A percentile compares a stretch with the other conserved stretches of the same genome.
Evolutionary conservation across 2,329 filamentous ascomycete species (phyloP).

Genomic region (Pseudogymnoascus sp.): DNA sequence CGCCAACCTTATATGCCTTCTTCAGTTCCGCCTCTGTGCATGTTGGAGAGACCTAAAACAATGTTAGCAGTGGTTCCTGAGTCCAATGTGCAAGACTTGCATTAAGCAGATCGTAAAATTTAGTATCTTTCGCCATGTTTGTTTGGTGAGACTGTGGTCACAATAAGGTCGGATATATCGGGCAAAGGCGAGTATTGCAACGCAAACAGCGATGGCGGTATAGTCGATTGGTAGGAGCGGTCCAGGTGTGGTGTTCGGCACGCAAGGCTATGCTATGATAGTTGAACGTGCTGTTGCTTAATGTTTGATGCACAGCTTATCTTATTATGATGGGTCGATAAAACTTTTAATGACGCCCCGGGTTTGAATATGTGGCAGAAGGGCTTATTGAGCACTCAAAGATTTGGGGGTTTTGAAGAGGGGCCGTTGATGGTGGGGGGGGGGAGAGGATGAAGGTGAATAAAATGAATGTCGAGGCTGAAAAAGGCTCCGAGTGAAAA

Average conservation of each 20-base stretch:
- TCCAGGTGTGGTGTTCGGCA: background rate
- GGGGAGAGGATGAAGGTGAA: background rate
- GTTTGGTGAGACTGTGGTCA: background rate
- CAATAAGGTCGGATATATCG: background rate
- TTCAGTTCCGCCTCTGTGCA: conserved; percentile 83
- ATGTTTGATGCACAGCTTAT: background rate
- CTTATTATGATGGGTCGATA: background rate
- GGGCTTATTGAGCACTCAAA: background rate
- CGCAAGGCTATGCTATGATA: conserved; percentile 1
- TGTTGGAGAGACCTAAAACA: conserved; percentile 61
- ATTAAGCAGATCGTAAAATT: conserved; percentile 71
- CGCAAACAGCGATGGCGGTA: background rate
- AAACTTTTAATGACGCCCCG: background rate
- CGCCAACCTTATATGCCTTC: conserved; percentile 79
- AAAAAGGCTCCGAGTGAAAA: conserved; percentile 8
- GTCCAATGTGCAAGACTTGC: conserved; percentile 42
- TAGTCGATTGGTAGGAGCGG: background rate
- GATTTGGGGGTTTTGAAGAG: background rate
- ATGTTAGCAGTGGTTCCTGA: conserved; percentile 22
- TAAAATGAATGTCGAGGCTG: conserved; percentile 9
- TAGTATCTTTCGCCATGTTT: conserved; percentile 72
- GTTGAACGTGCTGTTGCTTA: background rate
- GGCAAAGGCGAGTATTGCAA: background rate
- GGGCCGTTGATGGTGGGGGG: background rate
- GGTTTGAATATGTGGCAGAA: background rate